Evolutionary conservation across 352 stramenopile genomes (phyloP).

Genomic region (Phytophthora pini): DNA sequence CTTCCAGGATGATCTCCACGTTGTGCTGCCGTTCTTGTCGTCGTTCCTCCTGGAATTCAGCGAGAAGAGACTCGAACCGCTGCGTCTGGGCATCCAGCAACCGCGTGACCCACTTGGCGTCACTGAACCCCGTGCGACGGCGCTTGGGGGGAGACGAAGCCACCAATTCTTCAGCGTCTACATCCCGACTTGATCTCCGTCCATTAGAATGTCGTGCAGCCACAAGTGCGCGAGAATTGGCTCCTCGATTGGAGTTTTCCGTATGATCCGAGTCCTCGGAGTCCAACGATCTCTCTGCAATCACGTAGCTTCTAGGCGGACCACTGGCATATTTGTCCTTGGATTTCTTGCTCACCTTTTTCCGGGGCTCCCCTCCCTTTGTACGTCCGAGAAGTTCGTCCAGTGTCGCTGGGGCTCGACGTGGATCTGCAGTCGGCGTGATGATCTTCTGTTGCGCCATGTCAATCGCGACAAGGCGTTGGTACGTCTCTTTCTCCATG

Average conservation of each 20-base stretch:
- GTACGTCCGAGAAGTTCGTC: constrained; percentile 28
- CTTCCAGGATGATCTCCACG: constrained; percentile 46
- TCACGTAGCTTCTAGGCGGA: constrained; percentile 19
- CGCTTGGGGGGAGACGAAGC: constrained; percentile 18
- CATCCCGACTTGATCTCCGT: constrained; percentile 21
- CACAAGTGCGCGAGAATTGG: constrained; percentile 9
- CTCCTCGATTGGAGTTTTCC: constrained; percentile 25
- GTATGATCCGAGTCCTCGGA: constrained; percentile 18
- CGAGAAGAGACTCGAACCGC: constrained; percentile 42
- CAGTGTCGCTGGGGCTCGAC: constrained; percentile 25
- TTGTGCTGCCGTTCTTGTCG: constrained; percentile 49
- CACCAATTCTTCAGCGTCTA: constrained; percentile 4
- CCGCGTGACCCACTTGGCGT: constrained; percentile 44
- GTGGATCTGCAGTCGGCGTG: constrained; percentile 24
- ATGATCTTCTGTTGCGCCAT: constrained; percentile 27
- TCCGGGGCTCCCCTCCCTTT: constrained; percentile 5
- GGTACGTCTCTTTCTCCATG: constrained; percentile 41
- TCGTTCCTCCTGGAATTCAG: constrained; percentile 49
- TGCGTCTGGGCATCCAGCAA: constrained; percentile 43
- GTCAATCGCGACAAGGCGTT: constrained; percentile 39
- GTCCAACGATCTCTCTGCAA: constrained; percentile 26
- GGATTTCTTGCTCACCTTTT: constrained; percentile 24
- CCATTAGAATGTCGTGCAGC: constrained; percentile 6
- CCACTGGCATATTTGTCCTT: constrained; percentile 15
- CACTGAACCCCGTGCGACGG: constrained; percentile 29